Evolutionary conservation across 148 eudicot genomes (phyloP), one percentile per base, ranked within the genome.

Genomic region (Polygonum aviculare): DNA sequence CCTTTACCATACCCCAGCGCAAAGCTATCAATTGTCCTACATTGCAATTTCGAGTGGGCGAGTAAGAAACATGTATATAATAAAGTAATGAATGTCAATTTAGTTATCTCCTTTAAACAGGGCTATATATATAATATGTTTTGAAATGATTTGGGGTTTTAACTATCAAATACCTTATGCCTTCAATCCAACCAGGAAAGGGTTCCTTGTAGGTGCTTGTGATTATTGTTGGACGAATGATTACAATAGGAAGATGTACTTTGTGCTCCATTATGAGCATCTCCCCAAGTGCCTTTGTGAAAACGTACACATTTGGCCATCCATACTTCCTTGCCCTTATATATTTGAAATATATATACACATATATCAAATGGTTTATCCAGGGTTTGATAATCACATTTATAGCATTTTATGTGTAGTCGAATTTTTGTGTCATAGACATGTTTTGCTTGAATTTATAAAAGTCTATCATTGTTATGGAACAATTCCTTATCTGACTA

Each of bases 151-250:
- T 44, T 44, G 47, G 7, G 47, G 0, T 44, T 44, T 6, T 44
- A 44, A 7, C 1, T 44, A 44, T 26, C 31, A 26, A 26, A 26
- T 26, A 88, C 94, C 88, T 86, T 49, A 73, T 16, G 12, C 90
- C 88, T 84, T 90, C 92, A 36, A 86, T 81, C 97, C 97, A 91
- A 67, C 94, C 89, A 2, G 94, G 92, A 77, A 91, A 91, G 2
- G 97, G 97, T n/a, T 89, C 88, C 72, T 86, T 85, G 80, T 65
- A 84, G 26, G 94, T 90, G 71, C 93, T 89, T 1, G 89, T 83
- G 7, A 91, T 50, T 39, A 91, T 88, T 31, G 92, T 90, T 7
- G 97, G 97, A 7, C 97, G 89, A 69, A 91, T 33, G 7, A 91
- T 85, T 38, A 84, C 92, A 5, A 90, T 12, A 1, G 90, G 88